Conservation (phyloP, 164 flowering plant species). For the Macadamia integrifolia region DNA sequence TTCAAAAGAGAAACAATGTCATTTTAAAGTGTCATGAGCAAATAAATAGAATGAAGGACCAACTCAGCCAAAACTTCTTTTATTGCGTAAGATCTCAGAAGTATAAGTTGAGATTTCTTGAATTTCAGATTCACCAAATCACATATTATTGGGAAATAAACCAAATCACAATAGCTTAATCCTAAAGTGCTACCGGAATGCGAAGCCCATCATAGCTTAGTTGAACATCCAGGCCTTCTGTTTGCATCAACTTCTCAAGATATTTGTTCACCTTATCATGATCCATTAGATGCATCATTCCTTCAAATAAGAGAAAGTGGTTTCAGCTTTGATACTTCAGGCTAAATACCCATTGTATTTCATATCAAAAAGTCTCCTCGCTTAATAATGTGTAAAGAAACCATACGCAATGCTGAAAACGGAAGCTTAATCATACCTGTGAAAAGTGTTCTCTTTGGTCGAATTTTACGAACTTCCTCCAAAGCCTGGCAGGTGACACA, state of each 20-base stretch:
- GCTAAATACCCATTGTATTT: background rate
- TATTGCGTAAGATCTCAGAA: background rate
- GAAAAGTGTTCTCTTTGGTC: slow-evolving; percentile 78
- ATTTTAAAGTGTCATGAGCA: background rate
- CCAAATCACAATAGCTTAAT: background rate
- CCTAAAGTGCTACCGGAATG: slow-evolving; percentile 58
- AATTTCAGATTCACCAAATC: background rate
- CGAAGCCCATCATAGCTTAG: slow-evolving; percentile 88
- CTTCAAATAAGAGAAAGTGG: slow-evolving; percentile 25
- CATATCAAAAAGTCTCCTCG: background rate
- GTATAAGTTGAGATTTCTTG: background rate
- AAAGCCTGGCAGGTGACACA: slow-evolving; percentile 47
- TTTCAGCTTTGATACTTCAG: background rate
- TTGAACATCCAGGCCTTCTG: slow-evolving; percentile 82
- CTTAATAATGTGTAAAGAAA: background rate
- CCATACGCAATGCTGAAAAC: background rate
- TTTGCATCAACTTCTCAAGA: slow-evolving; percentile 51
- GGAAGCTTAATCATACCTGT: slow-evolving; percentile 48
- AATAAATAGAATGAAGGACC: too few relatives aligned
- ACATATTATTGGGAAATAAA: slow-evolving; percentile 10
- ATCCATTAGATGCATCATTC: slow-evolving; percentile 99
- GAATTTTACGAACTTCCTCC: slow-evolving; percentile 86
- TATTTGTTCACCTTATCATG: slow-evolving; percentile 70
- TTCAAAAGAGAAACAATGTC: background rate
- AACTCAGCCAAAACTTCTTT: too few relatives aligned